Evolutionary conservation across 169 alveolate species (phyloP).

Genomic region (Plasmodium inui): DNA sequence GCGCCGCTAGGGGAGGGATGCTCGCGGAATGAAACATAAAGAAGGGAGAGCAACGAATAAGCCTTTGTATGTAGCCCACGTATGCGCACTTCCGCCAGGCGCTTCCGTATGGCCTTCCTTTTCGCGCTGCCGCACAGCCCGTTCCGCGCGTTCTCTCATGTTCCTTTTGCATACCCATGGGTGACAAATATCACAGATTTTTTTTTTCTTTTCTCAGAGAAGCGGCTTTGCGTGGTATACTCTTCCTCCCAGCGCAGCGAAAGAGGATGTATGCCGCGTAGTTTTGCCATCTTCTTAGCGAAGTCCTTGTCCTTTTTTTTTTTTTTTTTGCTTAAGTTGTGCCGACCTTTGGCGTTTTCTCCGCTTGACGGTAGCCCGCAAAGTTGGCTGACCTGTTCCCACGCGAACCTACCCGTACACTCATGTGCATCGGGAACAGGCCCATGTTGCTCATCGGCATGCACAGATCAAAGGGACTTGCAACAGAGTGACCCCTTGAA

Average conservation of each 20-base stretch:
- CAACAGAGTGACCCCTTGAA: not conserved
- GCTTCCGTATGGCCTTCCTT: not conserved
- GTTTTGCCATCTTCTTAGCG: not conserved
- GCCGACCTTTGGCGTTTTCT: not conserved
- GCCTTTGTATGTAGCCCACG: not conserved
- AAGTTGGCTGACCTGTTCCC: not conserved
- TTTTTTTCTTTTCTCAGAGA: not conserved
- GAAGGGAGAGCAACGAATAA: not conserved
- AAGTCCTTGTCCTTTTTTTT: not conserved
- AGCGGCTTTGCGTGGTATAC: not conserved
- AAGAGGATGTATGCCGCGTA: not conserved
- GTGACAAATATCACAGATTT: not conserved
- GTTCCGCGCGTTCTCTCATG: not conserved
- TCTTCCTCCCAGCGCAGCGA: not conserved
- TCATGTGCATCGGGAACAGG: no score
- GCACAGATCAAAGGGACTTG: not conserved
- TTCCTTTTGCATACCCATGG: not conserved
- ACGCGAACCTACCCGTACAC: no score
- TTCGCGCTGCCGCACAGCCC: not conserved
- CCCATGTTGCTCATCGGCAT: not conserved
- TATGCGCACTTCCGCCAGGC: not conserved
- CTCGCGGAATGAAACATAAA: not conserved
- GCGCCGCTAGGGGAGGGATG: not conserved
- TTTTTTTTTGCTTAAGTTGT: not conserved
- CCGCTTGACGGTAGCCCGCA: not conserved